Evolutionary conservation across 2,329 filamentous ascomycete genomes (phyloP), one percentile per base, ranked within the genome.

Genomic region (Colletotrichum cordylinicola): DNA sequence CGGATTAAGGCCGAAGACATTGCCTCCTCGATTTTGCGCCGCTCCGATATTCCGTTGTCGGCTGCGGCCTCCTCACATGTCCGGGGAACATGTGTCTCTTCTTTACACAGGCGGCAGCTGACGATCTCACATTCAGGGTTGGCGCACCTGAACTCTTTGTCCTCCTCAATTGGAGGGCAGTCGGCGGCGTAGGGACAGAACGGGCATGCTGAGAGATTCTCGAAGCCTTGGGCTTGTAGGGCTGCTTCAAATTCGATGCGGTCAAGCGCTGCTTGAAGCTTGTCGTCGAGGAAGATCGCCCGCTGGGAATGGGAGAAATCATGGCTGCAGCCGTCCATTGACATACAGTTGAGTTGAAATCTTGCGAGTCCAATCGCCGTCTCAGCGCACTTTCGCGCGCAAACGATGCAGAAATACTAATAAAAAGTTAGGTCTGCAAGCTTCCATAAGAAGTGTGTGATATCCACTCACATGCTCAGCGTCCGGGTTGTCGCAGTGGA

Each of bases 181-280:
- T 95, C 93, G 39, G 92, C 94, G 56, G 94, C 95, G 85, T 91
- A 98, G 27, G 94, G 92, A 82, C 95, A 98, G 81, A 96, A 97
- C 0, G 95, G 95, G 78, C 95, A 98, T 37, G 90, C 91, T 37
- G 91, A 94, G 2, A 98, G 89, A 76, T 93, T 91, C 55, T 95
- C 92, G 43, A 98, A 89, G 0, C 89, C 91, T 1, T 95, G 94
- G 76, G 91, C 87, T n/a, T 91, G 90, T 52, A 98, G 87, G 29
- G 91, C 90, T 21, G 93, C 89, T 79, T 94, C 91, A 82, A 94
- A 92, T 81, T 96, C 93, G 67, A 96, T 89, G 27, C 91, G 89
- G 72, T 94, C 93, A 4, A 98, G 86, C 10, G 92, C 93, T 4
- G 88, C 85, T 35, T 90, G 86, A 0, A 92, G 86, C 61, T 90